Base-by-base conservation (phyloP, 2,329 filamentous ascomycete genomes). In the Colletotrichum phormii region DNA sequence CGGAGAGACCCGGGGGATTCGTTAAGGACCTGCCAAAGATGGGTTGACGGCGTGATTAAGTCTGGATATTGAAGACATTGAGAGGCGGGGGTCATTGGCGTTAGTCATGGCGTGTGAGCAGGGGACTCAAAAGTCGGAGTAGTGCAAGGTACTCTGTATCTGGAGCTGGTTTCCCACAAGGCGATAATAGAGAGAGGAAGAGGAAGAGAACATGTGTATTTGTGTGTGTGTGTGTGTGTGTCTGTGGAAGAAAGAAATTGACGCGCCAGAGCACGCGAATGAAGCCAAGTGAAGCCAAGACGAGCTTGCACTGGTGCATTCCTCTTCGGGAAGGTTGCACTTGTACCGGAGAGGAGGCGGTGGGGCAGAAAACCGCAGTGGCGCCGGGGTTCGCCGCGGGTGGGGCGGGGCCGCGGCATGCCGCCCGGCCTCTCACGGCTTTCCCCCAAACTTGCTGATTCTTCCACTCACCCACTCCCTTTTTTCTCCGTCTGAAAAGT, bases 321-420 rank as follows among this genome's bases (percentile, higher is more conserved):
- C 71, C 61, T 35, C 6, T 73, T 73, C 55, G 55, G 71, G 71
- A 73, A 73, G 71, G 71, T 73, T 72, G 46, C 70, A 72, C 18
- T 31, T 72, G 42, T 26, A 61, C 24, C 58, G 37, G 70, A 69
- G 66, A 9, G 53, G 53, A 49, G 9, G 11, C 11, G 33, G 31
- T 55, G 62, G 62, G 5, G 13, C 42, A 18, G 26, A 29, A 29
- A 29, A 29, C 26, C 26, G 12, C 37, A 49, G 3, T 33, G 61
- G 46, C 49, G 29, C 42, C 42, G 42, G 42, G 42, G 42, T 22
- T 49, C 42, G 18, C 15, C 11, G 42, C 42, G 42, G 35, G 35
- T 9, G 55, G 31, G 31, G 18, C 12, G 31, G 18, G 35, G 24
- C 6, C 35, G 29, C 13, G 37, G 35, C 35, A 15, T 6, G 26